Percentiles rank a stretch among this genome's conserved stretches.
Evolutionary conservation across 805 yeast genomes (phyloP).

Genomic region (Naumovozyma castellii): DNA sequence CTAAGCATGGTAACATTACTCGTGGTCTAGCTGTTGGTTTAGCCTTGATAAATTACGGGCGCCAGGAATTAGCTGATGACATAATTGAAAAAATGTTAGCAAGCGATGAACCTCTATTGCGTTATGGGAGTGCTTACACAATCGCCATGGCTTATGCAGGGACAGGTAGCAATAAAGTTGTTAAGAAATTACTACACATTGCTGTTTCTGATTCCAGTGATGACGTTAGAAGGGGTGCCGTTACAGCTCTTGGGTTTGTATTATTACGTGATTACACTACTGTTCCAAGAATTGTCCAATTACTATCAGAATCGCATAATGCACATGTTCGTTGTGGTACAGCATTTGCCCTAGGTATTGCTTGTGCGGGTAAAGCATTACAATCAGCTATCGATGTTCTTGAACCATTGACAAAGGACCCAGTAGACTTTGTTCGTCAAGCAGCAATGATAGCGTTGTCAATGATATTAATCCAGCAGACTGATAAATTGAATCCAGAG

Average conservation of each 20-base stretch:
- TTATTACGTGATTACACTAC: slow-evolving; percentile 84
- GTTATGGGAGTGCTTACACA: slow-evolving; percentile 94
- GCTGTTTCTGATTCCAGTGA: slow-evolving; percentile 96
- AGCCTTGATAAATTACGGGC: slow-evolving; percentile 78
- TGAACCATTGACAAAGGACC: slow-evolving; percentile 86
- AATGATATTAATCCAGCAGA: slow-evolving; percentile 83
- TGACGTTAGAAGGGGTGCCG: slow-evolving; percentile 94
- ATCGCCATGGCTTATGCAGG: slow-evolving; percentile 95
- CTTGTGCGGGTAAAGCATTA: slow-evolving; percentile 91
- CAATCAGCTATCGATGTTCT: slow-evolving; percentile 84
- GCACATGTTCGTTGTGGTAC: slow-evolving; percentile 98
- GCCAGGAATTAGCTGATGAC: slow-evolving; percentile 69
- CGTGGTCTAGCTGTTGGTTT: slow-evolving; percentile 89
- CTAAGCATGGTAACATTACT: slow-evolving; percentile 90
- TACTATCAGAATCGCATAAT: slow-evolving; percentile 87
- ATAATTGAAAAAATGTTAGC: slow-evolving; percentile 55
- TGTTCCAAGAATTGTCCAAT: slow-evolving; percentile 89
- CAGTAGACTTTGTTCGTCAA: slow-evolving; percentile 95
- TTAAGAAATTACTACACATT: slow-evolving; percentile 74
- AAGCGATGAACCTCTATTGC: slow-evolving; percentile 72
- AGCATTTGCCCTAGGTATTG: slow-evolving; percentile 91
- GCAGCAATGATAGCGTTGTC: slow-evolving; percentile 91
- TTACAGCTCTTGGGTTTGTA: slow-evolving; percentile 82
- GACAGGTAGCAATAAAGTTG: slow-evolving; percentile 83
- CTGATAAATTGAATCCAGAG: slow-evolving; percentile 71